Conservation (phyloP, 257 asterid genomes). For the Perilla frutescens region DNA sequence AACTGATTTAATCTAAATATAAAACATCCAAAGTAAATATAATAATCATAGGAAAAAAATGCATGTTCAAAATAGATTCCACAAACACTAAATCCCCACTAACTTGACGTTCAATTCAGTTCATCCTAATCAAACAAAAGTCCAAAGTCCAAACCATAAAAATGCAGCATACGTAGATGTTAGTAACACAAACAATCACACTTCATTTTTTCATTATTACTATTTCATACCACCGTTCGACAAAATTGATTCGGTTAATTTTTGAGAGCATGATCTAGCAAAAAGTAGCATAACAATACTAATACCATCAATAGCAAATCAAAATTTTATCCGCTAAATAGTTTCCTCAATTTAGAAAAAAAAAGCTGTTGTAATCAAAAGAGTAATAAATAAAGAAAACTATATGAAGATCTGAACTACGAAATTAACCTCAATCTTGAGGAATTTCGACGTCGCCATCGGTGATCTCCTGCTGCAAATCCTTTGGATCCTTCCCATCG, state of each 20-base stretch:
- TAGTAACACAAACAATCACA: neutral
- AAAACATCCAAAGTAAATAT: too few relatives aligned
- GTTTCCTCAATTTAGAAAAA: neutral
- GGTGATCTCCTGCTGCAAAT: constrained; percentile 69
- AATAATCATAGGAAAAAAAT: too few relatives aligned
- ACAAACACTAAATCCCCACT: too few relatives aligned
- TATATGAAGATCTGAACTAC: neutral
- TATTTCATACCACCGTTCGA: neutral
- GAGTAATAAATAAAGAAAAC: constrained; percentile 6
- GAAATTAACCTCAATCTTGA: constrained; percentile 40
- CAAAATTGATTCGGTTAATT: neutral
- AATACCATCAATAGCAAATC: constrained; percentile 2
- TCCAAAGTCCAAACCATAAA: neutral
- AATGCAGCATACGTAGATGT: too few relatives aligned
- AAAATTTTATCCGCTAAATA: neutral
- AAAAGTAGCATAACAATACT: neutral
- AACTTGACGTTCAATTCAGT: neutral
- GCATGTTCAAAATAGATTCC: too few relatives aligned
- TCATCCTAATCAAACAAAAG: neutral
- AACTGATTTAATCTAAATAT: too few relatives aligned
- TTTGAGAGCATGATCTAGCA: neutral
- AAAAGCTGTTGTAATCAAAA: neutral
- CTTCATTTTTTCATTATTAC: neutral
- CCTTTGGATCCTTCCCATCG: constrained; percentile 79
- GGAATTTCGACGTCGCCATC: constrained; percentile 73